Percentiles rank a stretch among this genome's conserved stretches.
These are phyloP conservation scores for Penicillium thymicola DNA, from an alignment of 2,329 filamentous ascomycete species.

Conservation along the genomic window DNA sequence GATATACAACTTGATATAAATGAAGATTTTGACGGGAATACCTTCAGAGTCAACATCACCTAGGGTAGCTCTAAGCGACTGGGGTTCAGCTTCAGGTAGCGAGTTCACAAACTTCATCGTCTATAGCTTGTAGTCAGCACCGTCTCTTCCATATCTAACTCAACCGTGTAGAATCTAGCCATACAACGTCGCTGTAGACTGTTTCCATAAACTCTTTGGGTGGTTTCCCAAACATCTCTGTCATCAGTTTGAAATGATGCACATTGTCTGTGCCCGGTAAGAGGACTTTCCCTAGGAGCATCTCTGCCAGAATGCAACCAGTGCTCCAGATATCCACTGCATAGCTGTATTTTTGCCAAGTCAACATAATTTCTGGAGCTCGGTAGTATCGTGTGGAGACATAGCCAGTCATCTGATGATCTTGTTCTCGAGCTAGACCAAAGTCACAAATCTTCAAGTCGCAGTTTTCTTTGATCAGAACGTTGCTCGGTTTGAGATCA, in stretches of 20 bases:
- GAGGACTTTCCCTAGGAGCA: slow-evolving; percentile 94
- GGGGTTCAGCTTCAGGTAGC: neutral
- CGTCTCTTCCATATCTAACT: too few relatives aligned
- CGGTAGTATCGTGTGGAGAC: slow-evolving; percentile 98
- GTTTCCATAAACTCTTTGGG: slow-evolving; percentile 97
- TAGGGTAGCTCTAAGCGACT: neutral
- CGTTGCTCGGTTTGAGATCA: slow-evolving; percentile 82
- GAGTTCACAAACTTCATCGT: slow-evolving; percentile 4
- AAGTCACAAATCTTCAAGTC: slow-evolving; percentile 99
- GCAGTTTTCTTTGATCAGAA: slow-evolving; percentile 98
- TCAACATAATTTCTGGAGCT: slow-evolving; percentile 98
- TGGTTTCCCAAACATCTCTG: slow-evolving; percentile 88
- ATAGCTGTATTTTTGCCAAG: slow-evolving; percentile 98
- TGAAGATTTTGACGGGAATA: neutral
- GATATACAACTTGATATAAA: neutral
- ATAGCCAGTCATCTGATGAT: slow-evolving; percentile 98
- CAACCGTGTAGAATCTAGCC: neutral
- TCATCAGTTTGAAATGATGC: slow-evolving; percentile 99
- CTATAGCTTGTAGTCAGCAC: neutral
- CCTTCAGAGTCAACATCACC: slow-evolving; percentile 2
- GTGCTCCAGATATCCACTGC: slow-evolving; percentile 99
- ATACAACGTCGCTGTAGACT: slow-evolving; percentile 87
- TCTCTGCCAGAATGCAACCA: slow-evolving; percentile 98
- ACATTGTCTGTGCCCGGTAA: slow-evolving; percentile 99
- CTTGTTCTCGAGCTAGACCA: slow-evolving; percentile 90